Percentiles rank a stretch among this genome's conserved stretches.
These are phyloP conservation scores for Fusarium buxicola DNA, from an alignment of 2,329 filamentous ascomycete genomes.

Conservation along the genomic window DNA sequence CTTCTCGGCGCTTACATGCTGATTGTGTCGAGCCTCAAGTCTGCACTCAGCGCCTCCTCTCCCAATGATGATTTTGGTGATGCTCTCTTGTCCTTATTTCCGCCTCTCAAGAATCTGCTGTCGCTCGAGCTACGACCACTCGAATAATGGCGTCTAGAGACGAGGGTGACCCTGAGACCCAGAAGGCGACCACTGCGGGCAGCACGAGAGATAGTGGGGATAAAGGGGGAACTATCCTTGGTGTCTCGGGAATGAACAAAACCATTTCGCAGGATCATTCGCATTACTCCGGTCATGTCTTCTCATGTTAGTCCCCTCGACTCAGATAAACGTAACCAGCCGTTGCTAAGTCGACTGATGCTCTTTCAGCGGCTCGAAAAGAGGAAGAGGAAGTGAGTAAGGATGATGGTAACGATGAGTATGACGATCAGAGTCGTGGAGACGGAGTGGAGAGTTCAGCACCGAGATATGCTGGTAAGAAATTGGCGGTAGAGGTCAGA, in stretches of 20 bases:
- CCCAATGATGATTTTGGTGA: background rate
- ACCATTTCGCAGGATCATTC: slow-evolving; percentile 23
- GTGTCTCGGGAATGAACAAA: slow-evolving; percentile 2
- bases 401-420: background rate
- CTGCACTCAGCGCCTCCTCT: background rate
- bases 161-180: background rate
- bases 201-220: background rate
- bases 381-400: background rate
- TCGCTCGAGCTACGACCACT: background rate
- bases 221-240: too few relatives aligned
- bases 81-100: background rate
- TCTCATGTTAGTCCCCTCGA: background rate
- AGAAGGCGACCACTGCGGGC: background rate
- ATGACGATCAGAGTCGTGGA: background rate
- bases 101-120: background rate
- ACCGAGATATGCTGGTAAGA: background rate
- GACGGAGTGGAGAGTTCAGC: background rate
- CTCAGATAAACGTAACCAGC: background rate
- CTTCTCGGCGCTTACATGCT: background rate
- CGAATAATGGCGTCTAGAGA: background rate
- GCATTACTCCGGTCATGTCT: background rate
- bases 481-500: background rate
- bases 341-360: too few relatives aligned
- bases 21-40: too few relatives aligned
- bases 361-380: background rate